Evolutionary conservation across 768 basidiomycete genomes (phyloP).

Genomic region (Psilocybe sp.): DNA sequence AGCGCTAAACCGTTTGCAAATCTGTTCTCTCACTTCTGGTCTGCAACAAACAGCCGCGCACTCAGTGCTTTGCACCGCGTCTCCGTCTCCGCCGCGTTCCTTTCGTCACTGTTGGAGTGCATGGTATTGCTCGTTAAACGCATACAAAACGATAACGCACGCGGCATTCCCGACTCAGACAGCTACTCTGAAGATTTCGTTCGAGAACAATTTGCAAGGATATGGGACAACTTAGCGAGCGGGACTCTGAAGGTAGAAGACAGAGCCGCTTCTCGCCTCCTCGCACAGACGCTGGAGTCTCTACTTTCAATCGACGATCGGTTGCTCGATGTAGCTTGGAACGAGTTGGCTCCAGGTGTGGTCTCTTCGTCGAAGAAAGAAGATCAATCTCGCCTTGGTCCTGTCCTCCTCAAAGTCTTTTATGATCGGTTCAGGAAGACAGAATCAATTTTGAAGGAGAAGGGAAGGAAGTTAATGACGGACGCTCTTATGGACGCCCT

Average conservation of each 20-base stretch:
- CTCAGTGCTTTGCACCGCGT: slow-evolving; percentile 55
- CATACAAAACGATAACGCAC: slow-evolving; percentile 22
- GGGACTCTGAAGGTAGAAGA: slow-evolving; percentile 47
- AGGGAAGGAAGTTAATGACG: slow-evolving; percentile 25
- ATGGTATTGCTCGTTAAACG: slow-evolving; percentile 54
- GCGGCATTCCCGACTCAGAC: slow-evolving; percentile 2
- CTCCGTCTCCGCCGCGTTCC: slow-evolving; percentile 59
- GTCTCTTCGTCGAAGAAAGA: slow-evolving; percentile 17
- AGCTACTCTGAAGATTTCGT: slow-evolving; percentile 30
- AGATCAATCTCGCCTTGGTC: slow-evolving; percentile 31
- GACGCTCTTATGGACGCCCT: slow-evolving; percentile 34
- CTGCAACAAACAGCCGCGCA: slow-evolving; percentile 68
- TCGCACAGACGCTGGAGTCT: slow-evolving; percentile 39
- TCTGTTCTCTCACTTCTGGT: slow-evolving; percentile 77
- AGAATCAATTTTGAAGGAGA: slow-evolving; percentile 16
- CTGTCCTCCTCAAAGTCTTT: slow-evolving; percentile 46
- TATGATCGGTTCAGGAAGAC: slow-evolving; percentile 34
- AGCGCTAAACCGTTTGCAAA: slow-evolving; percentile 24
- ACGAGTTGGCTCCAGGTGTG: slow-evolving; percentile 30
- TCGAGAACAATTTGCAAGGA: slow-evolving; percentile 38
- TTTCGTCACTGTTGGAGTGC: slow-evolving; percentile 70
- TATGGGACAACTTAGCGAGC: slow-evolving; percentile 47
- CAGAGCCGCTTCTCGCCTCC: slow-evolving; percentile 35
- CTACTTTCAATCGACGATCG: slow-evolving; percentile 34
- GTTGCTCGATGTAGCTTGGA: slow-evolving; percentile 52